phyloP scores from a whole-genome alignment of 2,329 filamentous ascomycete species.

The Aspergillus awamori region DNA sequence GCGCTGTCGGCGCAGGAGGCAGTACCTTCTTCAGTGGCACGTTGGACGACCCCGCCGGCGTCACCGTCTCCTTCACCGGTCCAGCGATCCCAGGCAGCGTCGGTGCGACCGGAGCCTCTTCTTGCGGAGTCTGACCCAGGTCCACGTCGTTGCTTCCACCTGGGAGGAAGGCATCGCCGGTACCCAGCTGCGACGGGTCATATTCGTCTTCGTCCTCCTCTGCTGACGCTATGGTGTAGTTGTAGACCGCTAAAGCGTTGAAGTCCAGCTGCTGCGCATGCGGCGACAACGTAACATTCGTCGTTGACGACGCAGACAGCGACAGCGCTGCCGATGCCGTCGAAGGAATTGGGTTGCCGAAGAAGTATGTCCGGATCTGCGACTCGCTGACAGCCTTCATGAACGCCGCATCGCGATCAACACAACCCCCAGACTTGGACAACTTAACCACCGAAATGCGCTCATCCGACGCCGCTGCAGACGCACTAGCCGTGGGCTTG shows the following conservation, averaged over 20 bases:
- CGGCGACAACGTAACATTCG: constrained; percentile 76
- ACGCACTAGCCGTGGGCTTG: constrained; percentile 50
- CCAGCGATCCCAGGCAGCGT: constrained; percentile 30
- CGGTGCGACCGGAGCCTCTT: constrained; percentile 22
- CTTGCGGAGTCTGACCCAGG: constrained; percentile 15
- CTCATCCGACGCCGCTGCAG: constrained; percentile 59
- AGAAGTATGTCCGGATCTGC: constrained; percentile 90
- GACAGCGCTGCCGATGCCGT: constrained; percentile 40
- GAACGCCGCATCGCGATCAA: constrained; percentile 72
- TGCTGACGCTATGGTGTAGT: constrained; percentile 61
- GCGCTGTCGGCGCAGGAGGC: constrained; percentile 59
- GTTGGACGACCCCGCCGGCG: constrained; percentile 25
- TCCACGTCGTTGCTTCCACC: constrained; percentile 34
- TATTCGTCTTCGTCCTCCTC: constrained; percentile 56
- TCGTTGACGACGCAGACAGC: constrained; percentile 38
- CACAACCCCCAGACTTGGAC: constrained; percentile 82
- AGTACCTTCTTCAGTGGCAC: constrained; percentile 62
- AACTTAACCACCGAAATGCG: constrained; percentile 74
- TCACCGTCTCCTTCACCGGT: constrained; percentile 21
- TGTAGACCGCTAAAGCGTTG: constrained; percentile 72
- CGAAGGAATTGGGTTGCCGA: constrained; percentile 64
- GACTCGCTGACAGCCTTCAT: constrained; percentile 74
- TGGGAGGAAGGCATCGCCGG: constrained; percentile 40
- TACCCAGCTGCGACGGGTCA: constrained; percentile 37
- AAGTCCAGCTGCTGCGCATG: constrained; percentile 85